Evolutionary conservation across 345 rosid genomes (phyloP), one percentile per base, ranked within the genome.

Genomic region (Triadica sebifera): DNA sequence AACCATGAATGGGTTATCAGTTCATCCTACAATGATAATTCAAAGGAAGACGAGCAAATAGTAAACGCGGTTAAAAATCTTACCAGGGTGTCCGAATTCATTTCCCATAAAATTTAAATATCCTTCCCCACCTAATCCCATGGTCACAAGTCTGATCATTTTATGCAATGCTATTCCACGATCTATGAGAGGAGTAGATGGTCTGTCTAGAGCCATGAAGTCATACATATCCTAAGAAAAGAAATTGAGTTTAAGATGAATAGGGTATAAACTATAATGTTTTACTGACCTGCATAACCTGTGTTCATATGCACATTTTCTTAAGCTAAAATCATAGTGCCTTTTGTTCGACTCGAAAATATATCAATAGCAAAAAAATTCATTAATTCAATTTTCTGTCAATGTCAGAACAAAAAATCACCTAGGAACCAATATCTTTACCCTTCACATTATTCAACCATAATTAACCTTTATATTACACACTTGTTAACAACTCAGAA

Each of bases 51-150:
- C 6, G 43, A 46, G 17, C 3, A 20, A 52, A 61, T 46, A 58
- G 65, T 52, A 58, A 53, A 29, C 61, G 64, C 50, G 63, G 43
- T 53, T 29, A 29, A 24, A 47, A 39, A 73, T 75, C 77, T 77
- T 85, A 92, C 98, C 98, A 13, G 98, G 97, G 82, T 94, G 98
- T 70, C 98, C 98, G 82, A 94, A 94, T 83, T 94, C 98, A 84
- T 94, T 94, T 74, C 98, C 98, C 98, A 94, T 94, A 77, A 94
- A 94, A 80, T 92, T 94, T 80, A 94, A 85, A 86, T 94, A 94
- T 77, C 93, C 97, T 87, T 94, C 98, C 75, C 98, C 98, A 56
- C 98, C 98, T 68, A 94, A 83, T 75, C 90, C 98, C 95, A 94
- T 86, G 0, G 97, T 92, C 79, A 91, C 86, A 76, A 94, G 97